Evolutionary conservation across 2,329 filamentous ascomycete genomes (phyloP).

Genomic region (Fonsecaea pugnacius): DNA sequence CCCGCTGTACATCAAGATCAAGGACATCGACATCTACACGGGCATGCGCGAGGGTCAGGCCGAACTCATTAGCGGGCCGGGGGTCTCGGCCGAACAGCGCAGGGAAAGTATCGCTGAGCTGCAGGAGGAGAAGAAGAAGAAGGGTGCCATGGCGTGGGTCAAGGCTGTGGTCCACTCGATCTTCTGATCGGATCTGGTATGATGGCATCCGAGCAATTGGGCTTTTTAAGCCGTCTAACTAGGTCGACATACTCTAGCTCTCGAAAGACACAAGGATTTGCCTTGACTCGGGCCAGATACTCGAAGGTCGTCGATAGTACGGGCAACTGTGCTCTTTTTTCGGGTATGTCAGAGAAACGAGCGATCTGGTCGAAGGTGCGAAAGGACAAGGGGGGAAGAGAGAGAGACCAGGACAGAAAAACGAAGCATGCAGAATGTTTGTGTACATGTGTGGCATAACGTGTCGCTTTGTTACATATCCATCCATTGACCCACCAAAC

Average conservation of each 20-base stretch:
- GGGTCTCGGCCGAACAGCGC: slow-evolving; percentile 36
- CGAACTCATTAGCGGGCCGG: slow-evolving; percentile 35
- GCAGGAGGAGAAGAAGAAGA: slow-evolving; percentile 40
- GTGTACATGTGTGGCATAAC: no score
- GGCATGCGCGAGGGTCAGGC: slow-evolving; percentile 40
- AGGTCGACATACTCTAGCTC: no score
- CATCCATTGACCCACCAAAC: no score
- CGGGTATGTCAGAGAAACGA: no score
- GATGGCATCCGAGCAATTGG: background rate
- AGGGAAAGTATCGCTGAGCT: slow-evolving; percentile 40
- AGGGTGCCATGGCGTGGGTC: slow-evolving; percentile 24
- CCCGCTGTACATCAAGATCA: slow-evolving; percentile 39
- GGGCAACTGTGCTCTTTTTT: no score
- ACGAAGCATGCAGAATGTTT: no score
- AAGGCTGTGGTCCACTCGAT: slow-evolving; percentile 16
- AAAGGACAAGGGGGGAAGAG: no score
- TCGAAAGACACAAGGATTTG: background rate
- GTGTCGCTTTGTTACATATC: no score
- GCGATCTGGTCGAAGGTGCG: no score
- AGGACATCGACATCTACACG: slow-evolving; percentile 43
- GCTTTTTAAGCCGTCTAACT: no score
- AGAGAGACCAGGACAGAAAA: no score
- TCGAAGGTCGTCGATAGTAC: no score
- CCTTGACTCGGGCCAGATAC: background rate
- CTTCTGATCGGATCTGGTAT: slow-evolving; percentile 8